Base-by-base conservation (phyloP, 2,329 filamentous ascomycete genomes). In the Polytolypa hystricis region DNA sequence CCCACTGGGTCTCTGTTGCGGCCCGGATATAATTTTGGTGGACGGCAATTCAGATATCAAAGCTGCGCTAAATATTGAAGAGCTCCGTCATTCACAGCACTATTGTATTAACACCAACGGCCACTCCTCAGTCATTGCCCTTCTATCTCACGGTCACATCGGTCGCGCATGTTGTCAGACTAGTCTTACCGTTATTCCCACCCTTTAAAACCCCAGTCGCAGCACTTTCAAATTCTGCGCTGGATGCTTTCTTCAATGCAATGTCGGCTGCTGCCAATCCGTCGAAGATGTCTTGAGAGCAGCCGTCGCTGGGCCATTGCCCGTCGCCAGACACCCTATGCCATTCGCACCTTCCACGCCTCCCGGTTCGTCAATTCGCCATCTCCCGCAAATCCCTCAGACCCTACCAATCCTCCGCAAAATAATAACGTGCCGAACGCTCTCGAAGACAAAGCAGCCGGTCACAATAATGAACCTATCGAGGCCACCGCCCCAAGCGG, bases 281-380 rank as follows among this genome's bases (percentile, higher is more conserved):
- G 38, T 34, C 41, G 30, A 35, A 20, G 39, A 41, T 40, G 37
- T 55, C 41, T 52, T 48, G 38, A 55, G 52, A 48, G 33, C 12
- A 29, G 26, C 12, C 55, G 56, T 35, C 58, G 57, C 46, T 56
- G 57, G 40, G 49, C 59, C 40, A 47, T 60, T 43, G 55, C 55
- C 37, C 56, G 48, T 43, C 57, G 57, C 41, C 55, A 56, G 18
- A 55, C 54, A 50, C 50, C 56, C 12, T 23, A 17, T 25, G 30
- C 47, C 28, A 46, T 50, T 30, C 57, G 57, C 32, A 49, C 43
- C 16, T 58, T 61, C 34, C 57, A 60, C 38, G 40, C 50, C 17
- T 60, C 58, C 17, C 47, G 43, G 32, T 38, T 38, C 44, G 53
- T 48, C 43, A 46, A 51, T 4, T 46, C 50, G n/a, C n/a, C n/a